A percentile compares a stretch with the other conserved stretches of the same genome.
Evolutionary conservation across 352 stramenopile species (phyloP).

Genomic region (Plasmopara viticola): DNA sequence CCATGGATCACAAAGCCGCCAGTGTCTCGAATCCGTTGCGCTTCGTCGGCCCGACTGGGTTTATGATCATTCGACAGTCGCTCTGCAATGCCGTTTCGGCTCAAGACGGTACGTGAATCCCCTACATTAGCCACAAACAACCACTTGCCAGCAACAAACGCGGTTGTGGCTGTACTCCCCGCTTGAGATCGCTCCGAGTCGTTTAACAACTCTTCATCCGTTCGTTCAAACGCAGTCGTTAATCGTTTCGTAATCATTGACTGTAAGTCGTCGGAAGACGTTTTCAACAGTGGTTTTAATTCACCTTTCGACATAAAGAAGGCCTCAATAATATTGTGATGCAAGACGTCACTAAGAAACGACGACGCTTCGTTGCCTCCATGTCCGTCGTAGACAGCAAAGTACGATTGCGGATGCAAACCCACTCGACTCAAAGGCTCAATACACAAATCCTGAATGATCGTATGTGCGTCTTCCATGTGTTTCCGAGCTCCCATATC

Average conservation of each 20-base stretch:
- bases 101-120: constrained; percentile 93
- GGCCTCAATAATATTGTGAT: constrained; percentile 57
- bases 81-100: constrained; percentile 75
- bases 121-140: constrained; percentile 96
- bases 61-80: constrained; percentile 97
- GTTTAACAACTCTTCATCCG: constrained; percentile 65
- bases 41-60: constrained; percentile 89
- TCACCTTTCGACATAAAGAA: constrained; percentile 54
- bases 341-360: constrained; percentile 78
- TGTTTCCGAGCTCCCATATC: constrained; percentile 91
- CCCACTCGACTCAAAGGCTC: constrained; percentile 41
- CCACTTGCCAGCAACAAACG: constrained; percentile 88
- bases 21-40: constrained; percentile 91
- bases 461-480: constrained; percentile 95
- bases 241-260: constrained; percentile 50
- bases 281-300: constrained; percentile 23
- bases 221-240: constrained; percentile 52
- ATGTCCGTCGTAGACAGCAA: constrained; percentile 96
- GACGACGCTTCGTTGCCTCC: constrained; percentile 90
- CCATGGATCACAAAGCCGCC: constrained; percentile 86
- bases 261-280: constrained; percentile 36
- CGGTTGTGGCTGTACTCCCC: constrained; percentile 92
- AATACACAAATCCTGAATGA: constrained; percentile 89
- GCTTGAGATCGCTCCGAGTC: constrained; percentile 61
- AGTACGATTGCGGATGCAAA: constrained; percentile 88